Evolutionary conservation across 2,329 filamentous ascomycete genomes (phyloP), one percentile per base, ranked within the genome.

Genomic region (Cercospora zeae-maydis): DNA sequence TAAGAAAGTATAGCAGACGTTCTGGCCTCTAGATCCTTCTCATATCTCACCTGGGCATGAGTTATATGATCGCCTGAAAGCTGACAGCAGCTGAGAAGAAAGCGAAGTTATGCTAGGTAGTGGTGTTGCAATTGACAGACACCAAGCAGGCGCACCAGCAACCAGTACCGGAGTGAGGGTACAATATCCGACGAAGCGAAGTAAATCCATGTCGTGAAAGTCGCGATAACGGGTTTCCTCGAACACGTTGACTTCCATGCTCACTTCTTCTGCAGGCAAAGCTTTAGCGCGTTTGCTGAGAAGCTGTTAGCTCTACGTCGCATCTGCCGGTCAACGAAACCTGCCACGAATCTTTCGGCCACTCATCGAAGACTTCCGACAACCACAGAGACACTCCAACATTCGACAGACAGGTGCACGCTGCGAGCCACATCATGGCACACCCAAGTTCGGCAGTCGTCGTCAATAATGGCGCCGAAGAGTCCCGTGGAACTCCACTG

Each of bases 261-360:
- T 53, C 49, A 53, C 49, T 53, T 53, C 49, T 21, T 34, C 27
- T 53, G 49, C 49, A 53, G 19, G 49, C 33, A 27, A 53, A 34
- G 49, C 27, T n/a, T 53, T 33, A 14, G 49, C 49, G 16, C 19
- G n/a, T 16, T 53, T 34, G 49, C 9, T 4, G 10, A 16, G 27
- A 34, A 13, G 42, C 42, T 27, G 13, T 9, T 47, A 27, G 42
- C 42, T 47, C 42, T 21, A 47, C 11, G 27, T 27, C 13, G 42
- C 7, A 21, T 19, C 27, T 27, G 42, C 13, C 10, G 11, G 7
- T 27, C 49, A 21, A 53, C 49, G 2, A 6, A 16, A 33, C 27
- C 16, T 34, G 27, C 49, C 31, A 16, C 31, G 24, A 14, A 8
- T 33, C 4, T 21, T 8, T 34, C 49, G 27, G 30, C 27, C 1